Conservation (phyloP, 2,329 filamentous ascomycete genomes). For the Exophiala sideris region DNA sequence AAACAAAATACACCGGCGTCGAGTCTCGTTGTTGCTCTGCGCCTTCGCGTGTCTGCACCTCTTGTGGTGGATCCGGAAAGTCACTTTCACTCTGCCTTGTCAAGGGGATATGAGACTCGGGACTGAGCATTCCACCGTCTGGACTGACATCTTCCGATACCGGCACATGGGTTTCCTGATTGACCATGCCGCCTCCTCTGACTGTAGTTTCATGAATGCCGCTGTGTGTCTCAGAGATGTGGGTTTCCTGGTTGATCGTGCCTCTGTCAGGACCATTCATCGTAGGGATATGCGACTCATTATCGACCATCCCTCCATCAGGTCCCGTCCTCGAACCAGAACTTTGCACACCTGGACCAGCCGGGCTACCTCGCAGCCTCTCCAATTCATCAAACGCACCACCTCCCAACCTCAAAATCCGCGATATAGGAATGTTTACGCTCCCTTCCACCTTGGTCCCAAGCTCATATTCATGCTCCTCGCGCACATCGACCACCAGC, state of each 20-base stretch:
- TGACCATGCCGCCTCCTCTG: background rate
- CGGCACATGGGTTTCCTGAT: slow-evolving; percentile 9
- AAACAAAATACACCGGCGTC: slow-evolving; percentile 42
- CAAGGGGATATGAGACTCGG: slow-evolving; percentile 14
- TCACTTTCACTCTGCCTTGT: background rate
- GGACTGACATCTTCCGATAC: slow-evolving; percentile 32
- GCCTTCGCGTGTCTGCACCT: background rate
- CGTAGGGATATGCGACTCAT: slow-evolving; percentile 1
- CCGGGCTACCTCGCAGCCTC: background rate
- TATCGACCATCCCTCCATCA: slow-evolving; percentile 5
- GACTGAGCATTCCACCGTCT: slow-evolving; percentile 27
- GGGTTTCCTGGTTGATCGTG: background rate
- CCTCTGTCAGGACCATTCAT: background rate
- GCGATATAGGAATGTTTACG: slow-evolving; percentile 55
- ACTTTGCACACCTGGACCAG: background rate
- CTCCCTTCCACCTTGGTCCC: slow-evolving; percentile 67
- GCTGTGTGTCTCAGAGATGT: slow-evolving; percentile 30
- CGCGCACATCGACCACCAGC: slow-evolving; percentile 73
- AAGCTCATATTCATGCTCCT: slow-evolving; percentile 79
- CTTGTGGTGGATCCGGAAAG: background rate
- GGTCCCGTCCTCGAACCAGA: background rate
- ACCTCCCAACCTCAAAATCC: slow-evolving; percentile 33
- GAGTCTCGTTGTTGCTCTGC: background rate
- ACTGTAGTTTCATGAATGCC: slow-evolving; percentile 28
- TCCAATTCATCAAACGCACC: slow-evolving; percentile 15